Evolutionary conservation across 2,329 filamentous ascomycete genomes (phyloP).

Genomic region (Diaporthe ampelina): DNA sequence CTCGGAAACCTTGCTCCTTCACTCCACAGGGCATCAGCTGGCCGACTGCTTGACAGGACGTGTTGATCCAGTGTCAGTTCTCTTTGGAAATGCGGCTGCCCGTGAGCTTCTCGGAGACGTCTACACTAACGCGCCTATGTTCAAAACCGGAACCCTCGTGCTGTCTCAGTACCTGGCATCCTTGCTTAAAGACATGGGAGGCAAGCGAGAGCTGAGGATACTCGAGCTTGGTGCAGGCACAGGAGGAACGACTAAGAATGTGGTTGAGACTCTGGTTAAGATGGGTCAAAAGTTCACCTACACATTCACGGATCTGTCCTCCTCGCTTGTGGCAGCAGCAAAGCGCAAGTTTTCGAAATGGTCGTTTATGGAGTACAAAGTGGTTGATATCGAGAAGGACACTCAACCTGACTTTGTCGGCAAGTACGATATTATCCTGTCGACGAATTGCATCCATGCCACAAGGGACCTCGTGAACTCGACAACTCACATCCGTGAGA

Average conservation of each 20-base stretch:
- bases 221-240: slow-evolving; percentile 61
- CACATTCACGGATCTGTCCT: slow-evolving; percentile 59
- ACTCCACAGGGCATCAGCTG: slow-evolving; percentile 51
- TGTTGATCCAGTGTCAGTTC: slow-evolving; percentile 53
- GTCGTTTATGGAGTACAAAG: slow-evolving; percentile 46
- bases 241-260: slow-evolving; percentile 55
- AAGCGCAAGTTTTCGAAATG: slow-evolving; percentile 45
- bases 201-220: slow-evolving; percentile 49
- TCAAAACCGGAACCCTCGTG: slow-evolving; percentile 43
- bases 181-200: slow-evolving; percentile 18
- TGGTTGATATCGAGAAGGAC: slow-evolving; percentile 50
- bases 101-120: slow-evolving; percentile 52
- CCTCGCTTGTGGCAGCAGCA: slow-evolving; percentile 49
- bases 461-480: slow-evolving; percentile 47
- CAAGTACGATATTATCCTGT: slow-evolving; percentile 51
- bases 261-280: slow-evolving; percentile 48
- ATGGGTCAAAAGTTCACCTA: slow-evolving; percentile 51
- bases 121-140: slow-evolving; percentile 51
- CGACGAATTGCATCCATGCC: slow-evolving; percentile 55
- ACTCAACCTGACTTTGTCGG: slow-evolving; percentile 40
- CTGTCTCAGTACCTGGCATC: slow-evolving; percentile 44
- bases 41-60: slow-evolving; percentile 55
- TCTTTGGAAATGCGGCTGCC: slow-evolving; percentile 53
- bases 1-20: slow-evolving; percentile 50
- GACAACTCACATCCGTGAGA: slow-evolving; percentile 44